A percentile compares a stretch with the other conserved stretches of the same genome.
Evolutionary conservation across 106 monocot species (phyloP).

Genomic region (Allium sativum): DNA sequence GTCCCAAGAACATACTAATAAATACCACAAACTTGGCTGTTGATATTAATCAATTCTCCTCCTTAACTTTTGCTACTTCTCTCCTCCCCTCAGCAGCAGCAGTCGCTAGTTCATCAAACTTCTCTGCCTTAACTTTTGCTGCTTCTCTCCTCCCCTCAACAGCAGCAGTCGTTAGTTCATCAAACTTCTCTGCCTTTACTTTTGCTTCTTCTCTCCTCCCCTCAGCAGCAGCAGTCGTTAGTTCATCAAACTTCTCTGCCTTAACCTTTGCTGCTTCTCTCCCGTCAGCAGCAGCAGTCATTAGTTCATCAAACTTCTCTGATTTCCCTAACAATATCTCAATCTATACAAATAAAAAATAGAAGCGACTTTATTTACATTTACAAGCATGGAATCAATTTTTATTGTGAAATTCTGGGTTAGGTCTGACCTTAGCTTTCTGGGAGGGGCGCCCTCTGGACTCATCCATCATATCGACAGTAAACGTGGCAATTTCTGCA

Average conservation of each 20-base stretch:
- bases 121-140: slow-evolving; percentile 38
- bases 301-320: slow-evolving; percentile 46
- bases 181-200: slow-evolving; percentile 48
- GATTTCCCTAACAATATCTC: slow-evolving; percentile 48
- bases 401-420: not conserved
- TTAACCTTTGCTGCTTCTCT: slow-evolving; percentile 36
- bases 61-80: slow-evolving; percentile 25
- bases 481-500: slow-evolving; percentile 38
- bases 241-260: slow-evolving; percentile 43
- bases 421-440: slow-evolving; percentile 23
- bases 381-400: not conserved
- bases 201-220: slow-evolving; percentile 36
- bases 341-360: slow-evolving; percentile 15
- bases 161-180: slow-evolving; percentile 52
- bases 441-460: slow-evolving; percentile 33
- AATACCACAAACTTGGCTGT: too few relatives aligned
- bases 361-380: too few relatives aligned
- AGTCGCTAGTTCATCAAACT: slow-evolving; percentile 51
- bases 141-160: slow-evolving; percentile 33
- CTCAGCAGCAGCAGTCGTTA: slow-evolving; percentile 48
- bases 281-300: slow-evolving; percentile 47
- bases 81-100: slow-evolving; percentile 42
- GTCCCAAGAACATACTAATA: too few relatives aligned
- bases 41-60: slow-evolving; percentile 9
- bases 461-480: slow-evolving; percentile 49